Evolutionary conservation across 129 eudicot species (phyloP), one percentile per base, ranked within the genome.

Genomic region (Dittrichia graveolens): DNA sequence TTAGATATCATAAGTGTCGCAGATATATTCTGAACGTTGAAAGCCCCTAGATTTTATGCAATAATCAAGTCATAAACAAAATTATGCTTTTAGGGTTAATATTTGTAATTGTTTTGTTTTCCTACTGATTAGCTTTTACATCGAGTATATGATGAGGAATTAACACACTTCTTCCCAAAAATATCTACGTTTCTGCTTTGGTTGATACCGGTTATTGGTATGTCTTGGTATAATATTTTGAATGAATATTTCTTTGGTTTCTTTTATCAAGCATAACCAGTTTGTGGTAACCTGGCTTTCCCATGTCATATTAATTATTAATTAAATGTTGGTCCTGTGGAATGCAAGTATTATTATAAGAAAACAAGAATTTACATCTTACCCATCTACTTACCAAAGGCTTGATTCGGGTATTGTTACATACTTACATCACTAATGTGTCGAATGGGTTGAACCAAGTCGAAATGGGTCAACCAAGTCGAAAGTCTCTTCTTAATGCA

Each of bases 121-220:
- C 15, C 42, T 58, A 58, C 8, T 12, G 8, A 10, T 57, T 57
- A 34, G 2, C 63, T 1, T 57, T 0, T 60, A 38, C 38, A 44
- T 38, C 12, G 45, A 37, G 18, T 38, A 37, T 59, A 12, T 12
- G 13, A 37, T 12, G 45, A 12, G 24, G 24, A 60, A 60, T 37
- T 5, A 11, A 35, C 9, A 60, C 44, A n/a, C 24, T 5, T 13
- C 38, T 60, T 38, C 3, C 44, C 13, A 18, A 31, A 60, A 12
- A 16, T 44, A 24, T 19, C 11, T 71, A 56, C 24, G 75, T 13
- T 56, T 71, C 53, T 55, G 41, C n/a, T 12, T 71, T 13, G 65
- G 13, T 56, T 24, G 8, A 40, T 57, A 18, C 42, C 34, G 4
- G 24, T 54, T 19, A 54, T 19, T 41, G 37, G 19, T 42, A 54